These are phyloP conservation scores for Colletotrichum orbiculare DNA, from an alignment of 2,329 filamentous ascomycete species.

Conservation along the genomic window DNA sequence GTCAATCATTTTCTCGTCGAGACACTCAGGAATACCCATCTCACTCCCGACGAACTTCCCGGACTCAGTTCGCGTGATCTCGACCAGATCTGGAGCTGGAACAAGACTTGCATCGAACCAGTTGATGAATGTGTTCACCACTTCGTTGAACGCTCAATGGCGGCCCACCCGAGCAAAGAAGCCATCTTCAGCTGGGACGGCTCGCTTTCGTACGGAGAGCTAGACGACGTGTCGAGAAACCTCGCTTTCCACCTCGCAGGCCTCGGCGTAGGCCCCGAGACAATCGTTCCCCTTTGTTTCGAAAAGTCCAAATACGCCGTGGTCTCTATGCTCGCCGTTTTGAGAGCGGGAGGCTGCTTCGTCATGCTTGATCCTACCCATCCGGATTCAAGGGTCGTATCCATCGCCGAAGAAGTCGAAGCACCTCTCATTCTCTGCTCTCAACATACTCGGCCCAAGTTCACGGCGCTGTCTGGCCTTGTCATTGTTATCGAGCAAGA, in stretches of 20 bases:
- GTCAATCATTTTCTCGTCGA: constrained; percentile 41
- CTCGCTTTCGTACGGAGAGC: constrained; percentile 43
- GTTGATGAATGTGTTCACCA: constrained; percentile 38
- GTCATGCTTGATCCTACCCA: constrained; percentile 34
- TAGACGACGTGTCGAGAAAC: constrained; percentile 35
- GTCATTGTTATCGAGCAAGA: not conserved
- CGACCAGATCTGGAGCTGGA: constrained; percentile 39
- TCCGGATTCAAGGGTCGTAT: constrained; percentile 4
- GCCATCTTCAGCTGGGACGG: constrained; percentile 46
- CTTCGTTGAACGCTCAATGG: constrained; percentile 13
- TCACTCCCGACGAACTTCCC: constrained; percentile 25
- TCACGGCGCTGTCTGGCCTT: not conserved
- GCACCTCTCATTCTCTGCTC: constrained; percentile 16
- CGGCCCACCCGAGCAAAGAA: constrained; percentile 1
- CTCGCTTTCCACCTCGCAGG: constrained; percentile 28
- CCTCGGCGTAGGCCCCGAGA: constrained; percentile 13
- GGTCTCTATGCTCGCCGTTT: constrained; percentile 38
- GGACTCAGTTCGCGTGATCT: constrained; percentile 35
- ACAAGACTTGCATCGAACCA: constrained; percentile 26
- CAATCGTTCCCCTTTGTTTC: constrained; percentile 16
- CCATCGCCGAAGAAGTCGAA: constrained; percentile 27
- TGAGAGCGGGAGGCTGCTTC: constrained; percentile 38
- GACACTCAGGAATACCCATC: constrained; percentile 11
- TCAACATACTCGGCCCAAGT: constrained; percentile 5
- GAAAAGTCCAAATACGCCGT: constrained; percentile 38